phyloP scores from a whole-genome alignment of 2,329 filamentous ascomycete species.

The Blastomyces percursus region DNA sequence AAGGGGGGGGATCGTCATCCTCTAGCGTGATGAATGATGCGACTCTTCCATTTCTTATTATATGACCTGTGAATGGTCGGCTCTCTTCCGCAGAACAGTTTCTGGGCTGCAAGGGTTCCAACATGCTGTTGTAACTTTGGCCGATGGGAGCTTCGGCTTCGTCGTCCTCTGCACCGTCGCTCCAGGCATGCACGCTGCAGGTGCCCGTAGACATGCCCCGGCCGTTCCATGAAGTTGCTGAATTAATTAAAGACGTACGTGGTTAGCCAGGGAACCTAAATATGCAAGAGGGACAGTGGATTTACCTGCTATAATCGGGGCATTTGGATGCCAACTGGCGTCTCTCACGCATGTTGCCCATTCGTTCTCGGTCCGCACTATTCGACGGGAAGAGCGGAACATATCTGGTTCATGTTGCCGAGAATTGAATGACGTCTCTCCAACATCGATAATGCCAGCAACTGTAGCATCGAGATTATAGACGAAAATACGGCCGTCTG shows the following conservation, averaged over 20 bases:
- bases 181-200: slow-evolving; percentile 67
- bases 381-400: slow-evolving; percentile 46
- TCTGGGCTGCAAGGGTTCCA: slow-evolving; percentile 3
- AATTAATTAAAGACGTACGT: slow-evolving; percentile 19
- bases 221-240: slow-evolving; percentile 75
- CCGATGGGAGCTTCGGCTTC: slow-evolving; percentile 10
- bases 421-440: slow-evolving; percentile 54
- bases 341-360: slow-evolving; percentile 78
- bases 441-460: slow-evolving; percentile 67
- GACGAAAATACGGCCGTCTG: slow-evolving; percentile 79
- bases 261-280: neutral
- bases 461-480: slow-evolving; percentile 89
- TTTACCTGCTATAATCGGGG: slow-evolving; percentile 62
- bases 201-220: slow-evolving; percentile 62
- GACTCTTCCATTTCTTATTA: neutral
- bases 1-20: neutral
- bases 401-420: slow-evolving; percentile 45
- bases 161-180: slow-evolving; percentile 38
- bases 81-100: neutral
- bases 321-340: slow-evolving; percentile 80
- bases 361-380: slow-evolving; percentile 41
- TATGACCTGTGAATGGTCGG: neutral
- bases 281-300: slow-evolving; percentile 10
- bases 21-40: neutral
- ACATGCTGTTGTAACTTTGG: slow-evolving; percentile 10